A percentile compares a stretch with the other conserved stretches of the same genome.
These are phyloP conservation scores for Fagopyrum homotropicum DNA, from an alignment of 148 eudicot genomes.

Conservation along the genomic window DNA sequence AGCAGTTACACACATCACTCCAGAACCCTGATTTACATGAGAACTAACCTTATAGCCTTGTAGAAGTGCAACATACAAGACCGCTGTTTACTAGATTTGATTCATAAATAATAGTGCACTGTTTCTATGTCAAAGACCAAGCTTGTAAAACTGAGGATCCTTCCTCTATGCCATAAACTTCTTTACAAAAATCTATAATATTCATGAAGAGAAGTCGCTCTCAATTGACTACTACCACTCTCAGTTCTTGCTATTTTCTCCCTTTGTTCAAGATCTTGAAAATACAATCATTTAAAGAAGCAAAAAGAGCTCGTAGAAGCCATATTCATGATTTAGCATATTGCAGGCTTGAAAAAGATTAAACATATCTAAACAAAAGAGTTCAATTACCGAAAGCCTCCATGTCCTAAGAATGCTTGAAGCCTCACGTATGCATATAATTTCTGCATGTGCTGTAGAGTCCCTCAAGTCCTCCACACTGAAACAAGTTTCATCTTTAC, in stretches of 20 bases:
- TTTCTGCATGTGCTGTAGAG: conserved; percentile 97
- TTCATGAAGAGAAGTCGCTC: not conserved
- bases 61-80: no score
- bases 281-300: not conserved
- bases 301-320: not conserved
- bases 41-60: no score
- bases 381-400: conserved; percentile 70
- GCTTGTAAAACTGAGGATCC: no score
- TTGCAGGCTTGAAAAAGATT: not conserved
- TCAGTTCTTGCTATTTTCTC: not conserved
- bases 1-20: not conserved
- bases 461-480: conserved; percentile 89
- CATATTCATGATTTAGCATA: not conserved
- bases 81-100: no score
- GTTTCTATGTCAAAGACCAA: no score
- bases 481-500: conserved; percentile 15
- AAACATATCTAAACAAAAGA: conserved; percentile 2
- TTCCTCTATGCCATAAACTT: no score
- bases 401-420: conserved; percentile 66
- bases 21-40: not conserved
- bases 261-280: not conserved
- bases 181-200: no score
- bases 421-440: conserved; percentile 81
- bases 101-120: no score
- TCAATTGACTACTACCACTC: not conserved